Conservation (phyloP, 352 stramenopile genomes). For the Pythium guiyangense region DNA sequence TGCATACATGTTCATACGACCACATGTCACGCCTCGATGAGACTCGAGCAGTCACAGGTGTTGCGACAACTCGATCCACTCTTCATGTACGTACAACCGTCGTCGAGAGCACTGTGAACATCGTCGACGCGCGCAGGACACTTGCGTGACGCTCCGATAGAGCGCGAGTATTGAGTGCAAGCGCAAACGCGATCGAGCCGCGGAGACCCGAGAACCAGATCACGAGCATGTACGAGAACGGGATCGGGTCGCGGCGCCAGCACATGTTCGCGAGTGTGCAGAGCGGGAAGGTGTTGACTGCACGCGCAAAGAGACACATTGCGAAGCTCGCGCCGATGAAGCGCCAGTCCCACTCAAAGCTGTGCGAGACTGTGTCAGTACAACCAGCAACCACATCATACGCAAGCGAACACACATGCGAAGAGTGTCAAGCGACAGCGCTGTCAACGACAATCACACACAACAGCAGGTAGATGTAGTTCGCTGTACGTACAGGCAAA, state of each 20-base stretch:
- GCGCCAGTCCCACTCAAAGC: slow-evolving; percentile 44
- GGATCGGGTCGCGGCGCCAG: slow-evolving; percentile 20
- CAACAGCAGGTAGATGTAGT: too few species aligned
- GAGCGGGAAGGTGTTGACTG: slow-evolving; percentile 34
- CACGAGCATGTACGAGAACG: slow-evolving; percentile 30
- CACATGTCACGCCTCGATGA: too few species aligned
- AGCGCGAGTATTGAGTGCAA: slow-evolving; percentile 66
- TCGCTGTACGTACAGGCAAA: slow-evolving; percentile 22
- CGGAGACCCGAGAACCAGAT: slow-evolving; percentile 85
- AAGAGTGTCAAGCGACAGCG: too few species aligned
- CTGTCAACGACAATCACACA: too few species aligned
- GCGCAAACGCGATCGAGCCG: slow-evolving; percentile 78
- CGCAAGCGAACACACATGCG: slow-evolving; percentile 69
- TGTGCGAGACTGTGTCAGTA: slow-evolving; percentile 17
- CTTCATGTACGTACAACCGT: slow-evolving; percentile 24
- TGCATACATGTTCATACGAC: background rate
- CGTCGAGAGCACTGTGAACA: slow-evolving; percentile 56
- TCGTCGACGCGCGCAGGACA: slow-evolving; percentile 48
- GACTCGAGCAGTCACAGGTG: background rate
- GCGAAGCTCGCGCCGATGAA: slow-evolving; percentile 27
- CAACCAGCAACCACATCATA: slow-evolving; percentile 42
- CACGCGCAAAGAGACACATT: slow-evolving; percentile 23
- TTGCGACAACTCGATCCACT: background rate
- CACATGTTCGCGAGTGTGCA: slow-evolving; percentile 28
- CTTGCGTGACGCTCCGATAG: slow-evolving; percentile 32